Conservation (phyloP, 768 basidiomycete species). For the Panaeolus cyanescens region DNA sequence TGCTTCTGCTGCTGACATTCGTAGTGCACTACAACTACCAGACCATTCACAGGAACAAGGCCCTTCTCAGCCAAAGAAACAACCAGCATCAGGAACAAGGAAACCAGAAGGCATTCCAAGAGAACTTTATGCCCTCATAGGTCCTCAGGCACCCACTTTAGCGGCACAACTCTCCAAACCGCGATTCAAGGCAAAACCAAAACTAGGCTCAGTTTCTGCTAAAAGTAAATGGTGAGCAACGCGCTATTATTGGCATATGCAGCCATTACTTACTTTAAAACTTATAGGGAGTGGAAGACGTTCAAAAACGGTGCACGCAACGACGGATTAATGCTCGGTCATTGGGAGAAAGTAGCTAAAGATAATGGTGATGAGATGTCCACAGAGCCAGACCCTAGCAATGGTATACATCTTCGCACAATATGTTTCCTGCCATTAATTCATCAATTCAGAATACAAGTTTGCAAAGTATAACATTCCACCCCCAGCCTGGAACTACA, state of each 20-base stretch:
- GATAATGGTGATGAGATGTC: constrained; percentile 38
- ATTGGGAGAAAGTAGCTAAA: constrained; percentile 77
- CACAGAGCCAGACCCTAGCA: neutral
- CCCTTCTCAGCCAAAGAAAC: constrained; percentile 52
- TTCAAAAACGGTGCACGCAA: constrained; percentile 76
- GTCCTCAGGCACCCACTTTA: constrained; percentile 87
- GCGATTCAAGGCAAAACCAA: constrained; percentile 85
- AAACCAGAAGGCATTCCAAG: constrained; percentile 92
- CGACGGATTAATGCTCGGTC: constrained; percentile 69
- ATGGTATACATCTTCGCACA: neutral
- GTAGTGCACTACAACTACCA: constrained; percentile 77
- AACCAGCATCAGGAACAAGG: constrained; percentile 38
- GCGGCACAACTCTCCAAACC: constrained; percentile 80
- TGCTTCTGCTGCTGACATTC: constrained; percentile 77
- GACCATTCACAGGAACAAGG: constrained; percentile 40
- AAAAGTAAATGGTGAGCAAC: constrained; percentile 69
- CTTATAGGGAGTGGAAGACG: constrained; percentile 70
- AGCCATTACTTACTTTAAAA: neutral
- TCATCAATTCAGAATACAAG: constrained; percentile 55
- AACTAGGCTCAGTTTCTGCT: constrained; percentile 52
- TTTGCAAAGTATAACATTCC: constrained; percentile 86
- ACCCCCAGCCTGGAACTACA: constrained; percentile 66
- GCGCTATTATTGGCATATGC: constrained; percentile 3
- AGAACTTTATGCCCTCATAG: constrained; percentile 93
- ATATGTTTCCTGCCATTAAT: neutral